Base-by-base conservation (phyloP, 2,329 filamentous ascomycete species). In the Microsporum audouinii region DNA sequence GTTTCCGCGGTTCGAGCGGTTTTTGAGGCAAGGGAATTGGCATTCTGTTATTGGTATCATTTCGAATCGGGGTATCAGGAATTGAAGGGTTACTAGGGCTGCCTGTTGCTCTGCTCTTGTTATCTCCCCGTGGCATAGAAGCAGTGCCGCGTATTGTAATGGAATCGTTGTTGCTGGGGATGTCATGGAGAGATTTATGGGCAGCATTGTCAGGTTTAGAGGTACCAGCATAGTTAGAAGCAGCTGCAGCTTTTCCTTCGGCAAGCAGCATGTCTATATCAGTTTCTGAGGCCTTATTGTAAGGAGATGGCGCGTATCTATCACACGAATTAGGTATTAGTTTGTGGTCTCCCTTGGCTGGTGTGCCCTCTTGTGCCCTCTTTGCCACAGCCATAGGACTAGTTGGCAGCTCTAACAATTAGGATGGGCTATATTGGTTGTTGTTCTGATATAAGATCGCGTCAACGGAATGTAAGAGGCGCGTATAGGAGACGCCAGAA, bases 191-290 rank as follows among this genome's bases (percentile, higher is more conserved):
- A 29, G 43, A 8, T 8, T 17, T 17, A 5, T n/a, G 41, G 17
- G 1, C 6, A 23, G 17, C 27, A 47, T 12, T 7, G 23, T 23
- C 23, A 8, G 7, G 4, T 34, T n/a, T 53, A 12, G 27, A 12
- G 8, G 49, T 10, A 27, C 49, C 29, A 2, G 3, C 29, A 53
- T 6, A 6, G 8, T 6, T 39, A 39, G 34, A 38, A 27, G 6
- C 17, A 17, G 62, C 60, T 39, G 65, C 64, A n/a, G 62, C 65
- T 57, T 62, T 65, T 7, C 56, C 64, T 43, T 66, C 65, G 3
- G 65, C 65, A 17, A 66, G 58, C 36, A 66, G 39, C 10, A 61
- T 60, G n/a, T 66, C 64, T 41, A 66, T 65, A 51, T 66, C 64
- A 41, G 60, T 23, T 39, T 57, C 34, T 29, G 38, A 39, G 8